Percentiles rank a stretch among this genome's conserved stretches.
phyloP scores from a whole-genome alignment of 73 alveolate genomes.

The Loxodes magnus region DNA sequence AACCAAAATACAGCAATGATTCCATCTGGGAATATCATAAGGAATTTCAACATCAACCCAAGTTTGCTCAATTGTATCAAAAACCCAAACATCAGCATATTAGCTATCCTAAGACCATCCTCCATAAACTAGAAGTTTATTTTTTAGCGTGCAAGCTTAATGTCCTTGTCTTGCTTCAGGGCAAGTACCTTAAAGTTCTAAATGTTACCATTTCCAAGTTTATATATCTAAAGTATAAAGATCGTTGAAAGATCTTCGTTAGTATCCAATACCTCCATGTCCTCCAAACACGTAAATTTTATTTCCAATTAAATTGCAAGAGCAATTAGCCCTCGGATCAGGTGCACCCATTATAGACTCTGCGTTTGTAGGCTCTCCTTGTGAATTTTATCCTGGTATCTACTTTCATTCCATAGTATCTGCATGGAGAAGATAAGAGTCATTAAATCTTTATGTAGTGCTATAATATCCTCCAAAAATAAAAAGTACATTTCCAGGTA shows the following conservation, averaged over 20 bases:
- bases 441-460: conserved; percentile 54
- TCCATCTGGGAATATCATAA: conserved; percentile 97
- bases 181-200: conserved; percentile 64
- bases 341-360: conserved; percentile 76
- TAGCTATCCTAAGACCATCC: conserved; percentile 92
- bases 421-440: conserved; percentile 49
- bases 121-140: conserved; percentile 72
- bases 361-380: conserved; percentile 55
- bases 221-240: conserved; percentile 79
- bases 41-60: conserved; percentile 90
- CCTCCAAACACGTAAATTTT: conserved; percentile 96
- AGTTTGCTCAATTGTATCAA: conserved; percentile 72
- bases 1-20: conserved; percentile 88
- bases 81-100: conserved; percentile 64
- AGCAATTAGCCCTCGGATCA: conserved; percentile 90
- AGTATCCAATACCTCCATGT: conserved; percentile 95
- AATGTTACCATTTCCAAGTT: conserved; percentile 74
- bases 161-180: conserved; percentile 98
- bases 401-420: conserved; percentile 46
- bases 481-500: conserved; percentile 50
- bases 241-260: conserved; percentile 90
- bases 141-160: conserved; percentile 65
- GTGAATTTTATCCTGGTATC: conserved; percentile 59
- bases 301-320: conserved; percentile 77
- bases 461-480: conserved; percentile 76